Evolutionary conservation across 257 asterid species (phyloP).

Genomic region (Lavandula angustifolia): DNA sequence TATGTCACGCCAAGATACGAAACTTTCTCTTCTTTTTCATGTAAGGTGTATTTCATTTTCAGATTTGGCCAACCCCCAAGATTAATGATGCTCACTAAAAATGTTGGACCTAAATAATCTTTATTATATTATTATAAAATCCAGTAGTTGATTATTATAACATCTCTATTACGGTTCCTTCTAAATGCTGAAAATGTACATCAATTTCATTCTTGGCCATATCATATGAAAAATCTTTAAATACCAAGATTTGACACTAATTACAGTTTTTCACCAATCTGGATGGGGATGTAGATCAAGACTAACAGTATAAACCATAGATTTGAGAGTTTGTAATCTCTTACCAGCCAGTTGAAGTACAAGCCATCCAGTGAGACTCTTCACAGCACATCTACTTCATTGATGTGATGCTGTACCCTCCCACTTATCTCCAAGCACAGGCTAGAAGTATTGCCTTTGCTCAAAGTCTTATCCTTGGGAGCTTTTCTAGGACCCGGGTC

Average conservation of each 20-base stretch:
- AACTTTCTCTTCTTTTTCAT: neutral
- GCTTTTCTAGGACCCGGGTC: conserved; percentile 70
- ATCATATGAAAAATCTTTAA: neutral
- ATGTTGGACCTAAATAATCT: neutral
- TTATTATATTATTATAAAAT: no score
- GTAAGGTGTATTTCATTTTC: neutral
- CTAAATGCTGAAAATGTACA: no score
- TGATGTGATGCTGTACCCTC: conserved; percentile 70
- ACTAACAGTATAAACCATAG: no score
- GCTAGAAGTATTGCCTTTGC: conserved; percentile 46
- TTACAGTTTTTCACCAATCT: no score
- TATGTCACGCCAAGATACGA: no score
- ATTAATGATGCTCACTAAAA: neutral
- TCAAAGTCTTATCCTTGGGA: conserved; percentile 41
- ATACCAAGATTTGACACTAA: neutral
- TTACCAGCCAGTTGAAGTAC: conserved; percentile 19
- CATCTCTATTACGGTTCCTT: no score
- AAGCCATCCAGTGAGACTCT: conserved; percentile 10
- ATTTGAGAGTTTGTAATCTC: no score
- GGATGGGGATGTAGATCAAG: no score
- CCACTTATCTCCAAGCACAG: conserved; percentile 93
- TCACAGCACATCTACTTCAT: conserved; percentile 44
- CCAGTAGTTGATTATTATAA: no score
- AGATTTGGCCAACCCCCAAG: neutral
- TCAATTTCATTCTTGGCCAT: neutral